A percentile compares a stretch with the other conserved stretches of the same genome.
phyloP scores from a whole-genome alignment of 2,329 filamentous ascomycete species.

The Davidsoniella eucalypti region DNA sequence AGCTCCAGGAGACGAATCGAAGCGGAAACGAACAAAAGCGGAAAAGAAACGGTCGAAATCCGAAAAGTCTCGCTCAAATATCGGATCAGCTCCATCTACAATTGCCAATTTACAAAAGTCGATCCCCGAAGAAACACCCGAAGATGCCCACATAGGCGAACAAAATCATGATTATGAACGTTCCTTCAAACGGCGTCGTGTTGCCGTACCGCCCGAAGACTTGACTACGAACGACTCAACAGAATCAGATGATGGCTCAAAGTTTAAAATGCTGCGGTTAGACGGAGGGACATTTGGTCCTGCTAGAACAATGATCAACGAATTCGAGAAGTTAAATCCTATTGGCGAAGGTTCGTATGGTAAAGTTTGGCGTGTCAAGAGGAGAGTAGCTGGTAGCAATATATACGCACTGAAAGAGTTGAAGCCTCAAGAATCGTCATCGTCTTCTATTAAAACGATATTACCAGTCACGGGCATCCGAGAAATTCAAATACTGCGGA shows the following conservation, averaged over 20 bases:
- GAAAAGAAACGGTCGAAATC: slow-evolving; percentile 59
- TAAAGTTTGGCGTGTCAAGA: slow-evolving; percentile 66
- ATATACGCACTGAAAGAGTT: slow-evolving; percentile 64
- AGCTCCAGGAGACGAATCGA: slow-evolving; percentile 63
- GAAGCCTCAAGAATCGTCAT: slow-evolving; percentile 57
- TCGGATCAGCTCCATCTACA: slow-evolving; percentile 33
- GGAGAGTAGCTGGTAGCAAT: too few species aligned
- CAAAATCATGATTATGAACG: slow-evolving; percentile 23
- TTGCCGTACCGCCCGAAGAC: slow-evolving; percentile 30
- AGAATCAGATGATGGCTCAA: slow-evolving; percentile 23
- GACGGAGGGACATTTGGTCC: slow-evolving; percentile 48
- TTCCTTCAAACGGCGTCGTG: slow-evolving; percentile 45
- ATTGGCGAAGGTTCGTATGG: slow-evolving; percentile 98
- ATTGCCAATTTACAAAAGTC: too few species aligned
- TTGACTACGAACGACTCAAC: slow-evolving; percentile 13
- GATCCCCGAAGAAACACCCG: slow-evolving; percentile 36
- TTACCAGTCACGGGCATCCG: slow-evolving; percentile 83
- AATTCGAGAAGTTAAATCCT: slow-evolving; percentile 84
- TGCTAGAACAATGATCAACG: slow-evolving; percentile 59
- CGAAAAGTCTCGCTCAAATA: slow-evolving; percentile 71
- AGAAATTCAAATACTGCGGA: slow-evolving; percentile 81
- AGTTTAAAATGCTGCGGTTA: slow-evolving; percentile 48
- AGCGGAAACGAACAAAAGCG: slow-evolving; percentile 20
- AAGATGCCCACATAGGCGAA: slow-evolving; percentile 36
- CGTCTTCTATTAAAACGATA: slow-evolving; percentile 19